These are phyloP conservation scores for Exophiala sideris DNA, from an alignment of 2,329 filamentous ascomycete genomes.

Conservation along the genomic window DNA sequence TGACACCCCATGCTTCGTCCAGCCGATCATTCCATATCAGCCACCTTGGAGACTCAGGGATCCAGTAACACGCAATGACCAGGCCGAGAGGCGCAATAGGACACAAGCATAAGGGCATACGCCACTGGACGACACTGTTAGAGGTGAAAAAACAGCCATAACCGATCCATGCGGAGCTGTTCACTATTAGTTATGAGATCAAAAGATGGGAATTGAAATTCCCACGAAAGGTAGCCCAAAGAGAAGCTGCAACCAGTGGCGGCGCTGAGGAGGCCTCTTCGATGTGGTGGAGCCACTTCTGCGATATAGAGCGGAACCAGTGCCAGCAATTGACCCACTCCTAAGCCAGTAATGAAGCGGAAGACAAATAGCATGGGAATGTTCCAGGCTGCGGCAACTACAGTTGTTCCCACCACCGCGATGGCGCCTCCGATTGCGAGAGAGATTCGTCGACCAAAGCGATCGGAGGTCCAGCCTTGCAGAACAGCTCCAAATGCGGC, in stretches of 20 bases:
- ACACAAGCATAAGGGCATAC: constrained; percentile 69
- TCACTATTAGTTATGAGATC: neutral
- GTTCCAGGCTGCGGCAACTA: constrained; percentile 44
- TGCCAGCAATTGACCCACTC: constrained; percentile 41
- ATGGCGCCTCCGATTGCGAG: constrained; percentile 31
- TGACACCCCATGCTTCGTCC: constrained; percentile 63
- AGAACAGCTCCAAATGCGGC: constrained; percentile 37
- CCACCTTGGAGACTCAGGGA: constrained; percentile 77
- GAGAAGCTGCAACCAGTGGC: too few species aligned
- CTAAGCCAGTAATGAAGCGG: constrained; percentile 37
- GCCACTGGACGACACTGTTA: constrained; percentile 52
- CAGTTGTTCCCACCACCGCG: constrained; percentile 36
- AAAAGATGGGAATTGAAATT: constrained; percentile 31
- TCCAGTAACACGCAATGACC: constrained; percentile 67
- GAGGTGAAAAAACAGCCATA: neutral
- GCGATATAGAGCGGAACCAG: constrained; percentile 20
- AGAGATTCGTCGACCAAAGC: constrained; percentile 32
- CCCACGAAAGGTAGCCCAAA: too few species aligned
- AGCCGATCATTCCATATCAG: constrained; percentile 63
- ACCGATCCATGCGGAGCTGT: neutral
- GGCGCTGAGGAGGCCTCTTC: constrained; percentile 31
- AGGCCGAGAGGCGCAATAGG: constrained; percentile 64
- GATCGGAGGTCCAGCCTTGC: constrained; percentile 36
- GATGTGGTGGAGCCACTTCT: constrained; percentile 36
- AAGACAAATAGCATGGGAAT: neutral